Evolutionary conservation across 78 protist genomes (phyloP), one percentile per base, ranked within the genome.

Genomic region (Cavenderia fasciculata): DNA sequence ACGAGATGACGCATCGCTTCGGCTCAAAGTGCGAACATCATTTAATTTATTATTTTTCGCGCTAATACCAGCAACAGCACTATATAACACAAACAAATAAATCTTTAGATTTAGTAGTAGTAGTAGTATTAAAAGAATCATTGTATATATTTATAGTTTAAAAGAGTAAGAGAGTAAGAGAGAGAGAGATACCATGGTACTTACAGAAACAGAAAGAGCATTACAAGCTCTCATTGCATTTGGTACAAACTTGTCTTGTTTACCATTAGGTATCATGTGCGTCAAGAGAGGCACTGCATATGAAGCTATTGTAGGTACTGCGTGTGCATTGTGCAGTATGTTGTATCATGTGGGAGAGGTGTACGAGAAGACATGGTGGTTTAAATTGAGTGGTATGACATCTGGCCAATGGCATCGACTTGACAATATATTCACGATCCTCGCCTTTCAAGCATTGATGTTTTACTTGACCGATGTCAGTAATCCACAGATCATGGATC

Each of bases 351-450:
- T 82, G 44, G 90, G 90, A 14, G 90, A 82, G 66, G 73, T 82
- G 0, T 82, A 66, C 31, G 90, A 82, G 31, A 38, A 82, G 72
- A 68, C 76, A 19, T 25, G 54, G 49, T 82, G 90, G 90, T 82
- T 82, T 49, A 29, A 68, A 56, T n/a, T 82, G 65, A 40, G 79
- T 2, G 93, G 85, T 36, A 10, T 87, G 51, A 61, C 65, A 19
- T 23, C 68, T 7, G 93, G 82, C 12, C 84, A 87, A 54, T 87
- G 93, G 93, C 93, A 87, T 40, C 21, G 93, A 44, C 61, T 87
- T 10, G 93, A 87, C 33, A 87, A 87, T 18, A 54, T 87, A 3
- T 87, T 87, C 40, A 66, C 93, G 1, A 87, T 87, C 7, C 36
- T 72, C 12, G 59, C 86, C 21, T 87, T 87, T 21, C 93, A 87